Conservation (phyloP, 768 basidiomycete species). For the Cystobasidium tubakii region DNA sequence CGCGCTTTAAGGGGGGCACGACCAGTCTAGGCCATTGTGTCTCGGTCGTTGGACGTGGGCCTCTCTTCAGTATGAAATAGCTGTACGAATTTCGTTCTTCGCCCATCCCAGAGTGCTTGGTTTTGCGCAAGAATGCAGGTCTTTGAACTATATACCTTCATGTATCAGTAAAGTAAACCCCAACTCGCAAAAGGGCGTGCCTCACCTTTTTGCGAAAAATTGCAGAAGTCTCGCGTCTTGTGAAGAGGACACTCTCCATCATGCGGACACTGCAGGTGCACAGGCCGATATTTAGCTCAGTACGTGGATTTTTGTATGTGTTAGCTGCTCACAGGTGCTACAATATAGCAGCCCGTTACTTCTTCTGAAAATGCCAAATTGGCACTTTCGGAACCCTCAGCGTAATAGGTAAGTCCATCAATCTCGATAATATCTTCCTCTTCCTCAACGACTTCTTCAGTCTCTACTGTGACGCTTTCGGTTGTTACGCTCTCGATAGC, state of each 20-base stretch:
- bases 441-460: constrained; percentile 41
- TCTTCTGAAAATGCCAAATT: constrained; percentile 31
- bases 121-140: constrained; percentile 74
- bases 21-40: constrained; percentile 75
- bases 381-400: constrained; percentile 44
- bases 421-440: constrained; percentile 49
- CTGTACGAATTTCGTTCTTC: constrained; percentile 84
- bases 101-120: constrained; percentile 76
- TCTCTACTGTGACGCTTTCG: not conserved
- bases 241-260: constrained; percentile 73
- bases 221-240: constrained; percentile 55
- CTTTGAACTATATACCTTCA: constrained; percentile 57
- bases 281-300: constrained; percentile 27
- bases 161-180: not conserved
- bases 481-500: not conserved
- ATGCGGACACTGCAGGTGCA: constrained; percentile 69
- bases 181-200: not conserved
- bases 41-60: constrained; percentile 57
- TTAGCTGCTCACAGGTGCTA: constrained; percentile 77
- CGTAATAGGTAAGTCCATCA: constrained; percentile 34
- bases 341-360: constrained; percentile 68
- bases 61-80: constrained; percentile 80
- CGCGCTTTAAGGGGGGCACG: constrained; percentile 83
- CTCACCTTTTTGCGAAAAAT: constrained; percentile 67
- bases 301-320: too few species aligned